These are phyloP conservation scores for Clonostachys solani DNA, from an alignment of 2,329 filamentous ascomycete genomes.

Conservation along the genomic window DNA sequence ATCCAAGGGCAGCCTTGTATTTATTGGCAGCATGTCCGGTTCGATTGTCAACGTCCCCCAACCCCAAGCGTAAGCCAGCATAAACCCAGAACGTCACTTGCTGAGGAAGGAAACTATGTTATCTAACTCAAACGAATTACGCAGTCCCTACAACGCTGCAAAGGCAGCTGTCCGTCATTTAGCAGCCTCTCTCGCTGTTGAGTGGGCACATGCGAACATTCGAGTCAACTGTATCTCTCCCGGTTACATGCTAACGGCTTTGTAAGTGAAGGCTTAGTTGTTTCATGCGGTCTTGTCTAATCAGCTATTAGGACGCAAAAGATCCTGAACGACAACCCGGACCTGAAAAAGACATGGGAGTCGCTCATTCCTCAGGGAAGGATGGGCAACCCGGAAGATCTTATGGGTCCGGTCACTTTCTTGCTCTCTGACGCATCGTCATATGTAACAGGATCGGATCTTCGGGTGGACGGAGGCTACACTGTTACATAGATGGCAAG, in stretches of 20 bases:
- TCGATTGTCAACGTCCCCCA: constrained; percentile 93
- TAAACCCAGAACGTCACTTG: too few species aligned
- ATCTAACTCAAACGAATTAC: too few species aligned
- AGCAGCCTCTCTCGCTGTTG: constrained; percentile 82
- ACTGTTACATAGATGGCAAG: constrained; percentile 58
- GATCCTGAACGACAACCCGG: constrained; percentile 90
- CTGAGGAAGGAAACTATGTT: too few species aligned
- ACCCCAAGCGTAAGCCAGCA: constrained; percentile 59
- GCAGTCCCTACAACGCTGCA: constrained; percentile 76
- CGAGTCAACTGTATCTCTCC: constrained; percentile 94
- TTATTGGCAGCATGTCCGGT: constrained; percentile 95
- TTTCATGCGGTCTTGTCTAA: too few species aligned
- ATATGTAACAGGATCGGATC: constrained; percentile 70
- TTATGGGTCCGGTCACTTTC: constrained; percentile 91
- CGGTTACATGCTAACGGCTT: constrained; percentile 94
- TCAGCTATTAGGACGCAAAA: constrained; percentile 59
- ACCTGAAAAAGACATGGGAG: constrained; percentile 86
- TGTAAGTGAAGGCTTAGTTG: constrained; percentile 24
- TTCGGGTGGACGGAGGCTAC: constrained; percentile 85
- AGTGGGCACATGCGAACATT: constrained; percentile 86
- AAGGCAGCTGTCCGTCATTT: constrained; percentile 92
- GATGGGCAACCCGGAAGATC: constrained; percentile 87
- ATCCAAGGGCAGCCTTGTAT: constrained; percentile 78
- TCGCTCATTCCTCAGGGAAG: constrained; percentile 88
- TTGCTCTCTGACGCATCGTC: constrained; percentile 73